Percentiles rank a stretch among this genome's conserved stretches.
Evolutionary conservation across 768 basidiomycete species (phyloP).

Genomic region (Candolleomyces eurysporus): DNA sequence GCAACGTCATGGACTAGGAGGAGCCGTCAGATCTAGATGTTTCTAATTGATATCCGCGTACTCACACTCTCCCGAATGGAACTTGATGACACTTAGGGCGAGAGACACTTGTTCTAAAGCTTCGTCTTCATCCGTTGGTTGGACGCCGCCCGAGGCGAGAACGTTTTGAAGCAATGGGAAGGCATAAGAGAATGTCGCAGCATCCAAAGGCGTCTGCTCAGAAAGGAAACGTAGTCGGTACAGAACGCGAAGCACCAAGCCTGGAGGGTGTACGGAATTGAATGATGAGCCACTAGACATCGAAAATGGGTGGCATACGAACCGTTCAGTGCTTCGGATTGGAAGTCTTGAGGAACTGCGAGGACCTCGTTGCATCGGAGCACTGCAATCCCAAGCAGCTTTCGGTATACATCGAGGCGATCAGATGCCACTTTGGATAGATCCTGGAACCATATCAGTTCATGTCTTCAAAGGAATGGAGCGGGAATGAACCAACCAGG

Average conservation of each 20-base stretch:
- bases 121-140: slow-evolving; percentile 65
- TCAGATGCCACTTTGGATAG: slow-evolving; percentile 73
- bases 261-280: slow-evolving; percentile 35
- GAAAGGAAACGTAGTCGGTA: slow-evolving; percentile 80
- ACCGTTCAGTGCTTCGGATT: slow-evolving; percentile 69
- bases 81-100: slow-evolving; percentile 64
- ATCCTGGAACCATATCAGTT: slow-evolving; percentile 37
- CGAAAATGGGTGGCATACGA: slow-evolving; percentile 18
- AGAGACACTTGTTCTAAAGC: slow-evolving; percentile 78
- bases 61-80: slow-evolving; percentile 74
- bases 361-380: slow-evolving; percentile 68
- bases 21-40: neutral
- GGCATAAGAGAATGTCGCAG: slow-evolving; percentile 80
- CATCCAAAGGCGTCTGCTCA: slow-evolving; percentile 79
- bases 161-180: slow-evolving; percentile 75
- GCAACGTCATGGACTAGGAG: slow-evolving; percentile 59
- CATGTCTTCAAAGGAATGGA: neutral
- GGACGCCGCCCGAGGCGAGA: slow-evolving; percentile 66
- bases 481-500: slow-evolving; percentile 49
- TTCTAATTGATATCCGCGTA: slow-evolving; percentile 3
- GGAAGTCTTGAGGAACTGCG: slow-evolving; percentile 69
- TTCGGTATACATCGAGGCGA: slow-evolving; percentile 63
- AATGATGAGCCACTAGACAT: neutral
- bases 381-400: slow-evolving; percentile 82
- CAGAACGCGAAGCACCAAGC: slow-evolving; percentile 77